phyloP scores from a whole-genome alignment of 169 alveolate genomes.

The Plasmodium vinckei region DNA sequence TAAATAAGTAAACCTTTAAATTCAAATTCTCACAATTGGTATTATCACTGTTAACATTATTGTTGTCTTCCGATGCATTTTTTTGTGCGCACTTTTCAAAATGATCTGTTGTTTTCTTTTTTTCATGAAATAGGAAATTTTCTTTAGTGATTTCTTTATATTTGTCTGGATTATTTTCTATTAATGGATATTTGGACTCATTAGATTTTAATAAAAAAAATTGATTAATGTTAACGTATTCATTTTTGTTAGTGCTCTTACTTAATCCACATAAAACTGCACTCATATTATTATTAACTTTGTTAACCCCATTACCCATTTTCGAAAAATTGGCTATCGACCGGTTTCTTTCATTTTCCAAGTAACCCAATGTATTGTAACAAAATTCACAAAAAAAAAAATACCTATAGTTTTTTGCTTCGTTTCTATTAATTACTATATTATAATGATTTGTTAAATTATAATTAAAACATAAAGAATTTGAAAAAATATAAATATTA shows the following conservation, averaged over 20 bases:
- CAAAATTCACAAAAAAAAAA: slow-evolving; percentile 48
- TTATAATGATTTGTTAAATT: slow-evolving; percentile 32
- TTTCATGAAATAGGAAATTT: no score
- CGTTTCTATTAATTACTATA: slow-evolving; percentile 8
- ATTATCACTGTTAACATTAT: no score
- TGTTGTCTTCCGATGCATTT: no score
- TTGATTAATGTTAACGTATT: slow-evolving; percentile 9
- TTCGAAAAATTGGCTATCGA: no score
- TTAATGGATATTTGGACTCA: no score
- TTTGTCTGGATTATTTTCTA: no score
- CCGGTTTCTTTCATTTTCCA: slow-evolving; percentile 23
- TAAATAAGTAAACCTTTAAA: slow-evolving; percentile 27
- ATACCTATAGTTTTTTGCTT: slow-evolving; percentile 11
- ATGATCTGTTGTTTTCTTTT: no score
- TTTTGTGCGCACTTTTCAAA: no score
- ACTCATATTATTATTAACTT: slow-evolving; percentile 23
- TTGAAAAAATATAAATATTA: slow-evolving; percentile 39
- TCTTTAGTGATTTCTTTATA: no score
- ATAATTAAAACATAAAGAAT: slow-evolving; percentile 36
- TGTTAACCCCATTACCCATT: not conserved
- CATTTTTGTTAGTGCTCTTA: not conserved
- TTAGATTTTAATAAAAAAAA: not conserved
- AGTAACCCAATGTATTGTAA: slow-evolving; percentile 27
- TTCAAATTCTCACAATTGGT: not conserved
- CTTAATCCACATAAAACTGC: not conserved